phyloP scores from a whole-genome alignment of 441 rosid genomes.

The Hura crepitans region DNA sequence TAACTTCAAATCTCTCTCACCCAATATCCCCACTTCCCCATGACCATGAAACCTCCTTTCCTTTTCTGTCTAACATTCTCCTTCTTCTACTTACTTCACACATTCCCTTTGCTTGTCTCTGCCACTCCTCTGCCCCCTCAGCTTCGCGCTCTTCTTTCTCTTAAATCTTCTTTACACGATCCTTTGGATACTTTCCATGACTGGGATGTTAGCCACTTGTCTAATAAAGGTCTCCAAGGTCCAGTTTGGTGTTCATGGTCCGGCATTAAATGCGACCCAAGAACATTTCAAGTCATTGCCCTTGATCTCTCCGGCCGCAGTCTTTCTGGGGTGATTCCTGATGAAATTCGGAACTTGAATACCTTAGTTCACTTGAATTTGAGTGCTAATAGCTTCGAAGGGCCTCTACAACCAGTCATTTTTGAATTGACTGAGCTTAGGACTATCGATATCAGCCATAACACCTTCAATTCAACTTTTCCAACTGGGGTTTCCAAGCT shows the following conservation, averaged over 20 bases:
- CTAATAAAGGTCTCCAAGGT: conserved; percentile 28
- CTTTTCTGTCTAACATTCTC: conserved; percentile 28
- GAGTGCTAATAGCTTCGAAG: conserved; percentile 65
- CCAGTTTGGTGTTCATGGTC: conserved; percentile 86
- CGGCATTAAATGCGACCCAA: conserved; percentile 56
- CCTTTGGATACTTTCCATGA: conserved; percentile 53
- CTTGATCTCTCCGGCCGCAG: conserved; percentile 71
- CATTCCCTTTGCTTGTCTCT: conserved; percentile 19
- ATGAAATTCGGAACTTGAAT: conserved; percentile 51
- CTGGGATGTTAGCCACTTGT: conserved; percentile 46
- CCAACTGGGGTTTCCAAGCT: conserved; percentile 75
- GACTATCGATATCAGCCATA: conserved; percentile 73
- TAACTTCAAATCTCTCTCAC: conserved; percentile 22
- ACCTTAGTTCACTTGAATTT: conserved; percentile 62
- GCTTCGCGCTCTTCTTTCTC: conserved; percentile 63
- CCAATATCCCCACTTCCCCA: conserved; percentile 27
- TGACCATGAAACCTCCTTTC: conserved; percentile 48
- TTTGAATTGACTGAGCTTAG: conserved; percentile 53
- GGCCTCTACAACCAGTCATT: conserved; percentile 46
- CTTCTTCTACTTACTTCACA: conserved; percentile 28
- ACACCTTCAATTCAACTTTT: conserved; percentile 65
- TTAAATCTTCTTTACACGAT: conserved; percentile 60
- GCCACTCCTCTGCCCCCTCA: conserved; percentile 46
- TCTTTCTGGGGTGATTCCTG: conserved; percentile 65
- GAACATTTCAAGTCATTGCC: conserved; percentile 43